A percentile compares a stretch with the other conserved stretches of the same genome.
These are phyloP conservation scores for Ceriops tagal DNA, from an alignment of 345 rosid genomes.

Conservation along the genomic window DNA sequence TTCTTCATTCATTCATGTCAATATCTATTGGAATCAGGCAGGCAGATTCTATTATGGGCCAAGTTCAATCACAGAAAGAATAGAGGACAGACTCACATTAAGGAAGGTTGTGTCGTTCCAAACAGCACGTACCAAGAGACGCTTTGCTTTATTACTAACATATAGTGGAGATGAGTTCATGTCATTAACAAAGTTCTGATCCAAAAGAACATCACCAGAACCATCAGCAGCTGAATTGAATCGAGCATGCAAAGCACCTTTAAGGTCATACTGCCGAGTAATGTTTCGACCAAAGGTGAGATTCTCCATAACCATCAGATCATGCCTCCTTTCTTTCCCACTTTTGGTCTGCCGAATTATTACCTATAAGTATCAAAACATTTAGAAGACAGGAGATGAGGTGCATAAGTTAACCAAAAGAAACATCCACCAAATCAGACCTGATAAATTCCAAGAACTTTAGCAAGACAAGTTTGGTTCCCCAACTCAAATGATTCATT, in stretches of 20 bases:
- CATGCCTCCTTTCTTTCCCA: slow-evolving; percentile 78
- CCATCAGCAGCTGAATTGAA: slow-evolving; percentile 52
- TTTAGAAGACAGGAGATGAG: not conserved
- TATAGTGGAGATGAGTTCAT: slow-evolving; percentile 87
- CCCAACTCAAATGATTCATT: slow-evolving; percentile 61
- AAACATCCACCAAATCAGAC: slow-evolving; percentile 29
- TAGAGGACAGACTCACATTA: slow-evolving; percentile 49
- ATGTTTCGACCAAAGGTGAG: slow-evolving; percentile 70
- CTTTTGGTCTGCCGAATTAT: slow-evolving; percentile 62
- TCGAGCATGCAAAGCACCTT: slow-evolving; percentile 89
- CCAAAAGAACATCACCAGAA: slow-evolving; percentile 75
- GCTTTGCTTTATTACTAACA: slow-evolving; percentile 73
- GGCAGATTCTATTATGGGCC: too few species aligned
- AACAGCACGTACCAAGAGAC: slow-evolving; percentile 71
- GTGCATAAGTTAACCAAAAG: not conserved
- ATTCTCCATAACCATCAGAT: slow-evolving; percentile 98
- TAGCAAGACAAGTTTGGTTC: slow-evolving; percentile 94
- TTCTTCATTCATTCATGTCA: not conserved
- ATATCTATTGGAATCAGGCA: not conserved
- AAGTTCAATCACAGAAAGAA: not conserved
- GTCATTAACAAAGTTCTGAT: slow-evolving; percentile 93
- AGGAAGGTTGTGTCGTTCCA: slow-evolving; percentile 96
- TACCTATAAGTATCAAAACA: slow-evolving; percentile 49
- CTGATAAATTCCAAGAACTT: slow-evolving; percentile 97
- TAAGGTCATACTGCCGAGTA: slow-evolving; percentile 87